Evolutionary conservation across 164 flowering plant species (phyloP).

Genomic region (Vitis rupestris): DNA sequence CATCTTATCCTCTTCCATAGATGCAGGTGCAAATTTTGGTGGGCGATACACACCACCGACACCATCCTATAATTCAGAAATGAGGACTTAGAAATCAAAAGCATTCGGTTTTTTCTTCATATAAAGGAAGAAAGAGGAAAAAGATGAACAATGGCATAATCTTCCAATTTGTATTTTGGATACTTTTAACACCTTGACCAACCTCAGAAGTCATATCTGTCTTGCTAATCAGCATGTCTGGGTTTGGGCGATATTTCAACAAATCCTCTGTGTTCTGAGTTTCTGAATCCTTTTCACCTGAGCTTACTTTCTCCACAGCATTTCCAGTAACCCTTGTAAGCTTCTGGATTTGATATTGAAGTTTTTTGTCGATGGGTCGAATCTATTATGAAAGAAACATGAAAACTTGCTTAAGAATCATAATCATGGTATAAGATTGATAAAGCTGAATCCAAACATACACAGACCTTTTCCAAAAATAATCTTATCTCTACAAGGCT

Average conservation of each 20-base stretch:
- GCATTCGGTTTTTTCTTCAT: too few relatives aligned
- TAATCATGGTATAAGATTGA: neutral
- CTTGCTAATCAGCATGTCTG: conserved; percentile 70
- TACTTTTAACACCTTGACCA: too few relatives aligned
- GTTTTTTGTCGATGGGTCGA: conserved; percentile 84
- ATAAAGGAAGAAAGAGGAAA: too few relatives aligned
- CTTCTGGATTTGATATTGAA: conserved; percentile 84
- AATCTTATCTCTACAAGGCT: conserved; percentile 84
- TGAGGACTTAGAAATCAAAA: too few relatives aligned
- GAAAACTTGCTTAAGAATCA: neutral
- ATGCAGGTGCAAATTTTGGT: conserved; percentile 75
- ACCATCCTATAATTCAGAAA: conserved; percentile 42
- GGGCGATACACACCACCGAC: conserved; percentile 52
- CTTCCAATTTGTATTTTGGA: too few relatives aligned
- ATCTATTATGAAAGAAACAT: conserved; percentile 39
- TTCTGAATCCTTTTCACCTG: conserved; percentile 33
- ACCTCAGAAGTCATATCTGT: conserved; percentile 30
- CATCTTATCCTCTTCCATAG: conserved; percentile 73
- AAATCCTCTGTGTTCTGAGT: conserved; percentile 51
- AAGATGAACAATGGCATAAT: too few relatives aligned
- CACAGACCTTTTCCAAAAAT: conserved; percentile 80
- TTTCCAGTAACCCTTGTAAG: conserved; percentile 40
- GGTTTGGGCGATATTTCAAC: conserved; percentile 70
- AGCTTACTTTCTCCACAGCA: conserved; percentile 23
- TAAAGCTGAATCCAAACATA: neutral